Evolutionary conservation across 129 eudicot genomes (phyloP), one percentile per base, ranked within the genome.

Genomic region (Pseudognaphalium luteoalbum): DNA sequence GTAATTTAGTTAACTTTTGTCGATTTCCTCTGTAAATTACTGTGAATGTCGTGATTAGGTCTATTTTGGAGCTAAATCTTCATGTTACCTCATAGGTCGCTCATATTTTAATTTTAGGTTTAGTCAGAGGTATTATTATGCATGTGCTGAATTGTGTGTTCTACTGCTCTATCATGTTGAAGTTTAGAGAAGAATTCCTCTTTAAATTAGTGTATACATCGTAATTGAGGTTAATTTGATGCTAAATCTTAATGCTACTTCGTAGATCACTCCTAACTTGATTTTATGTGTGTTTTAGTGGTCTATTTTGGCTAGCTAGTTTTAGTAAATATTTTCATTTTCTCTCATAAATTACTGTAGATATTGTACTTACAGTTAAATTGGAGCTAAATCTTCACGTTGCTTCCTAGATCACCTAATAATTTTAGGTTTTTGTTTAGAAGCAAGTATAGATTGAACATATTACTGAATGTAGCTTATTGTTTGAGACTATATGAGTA

Each of bases 401-500:
- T 35, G 41, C 59, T 42, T 9, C 3, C 22, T 73, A 60, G 58
- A 39, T 34, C 16, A 57, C 8, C 4, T 16, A 7, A 60, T 25
- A 74, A 14, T 3, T 58, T 73, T 22, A 69, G 54, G 60, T 5
- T 42, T 5, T 69, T 39, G 39, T 25, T 54, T 68, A 62, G 29
- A 67, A 62, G 33, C 37, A n/a, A 0, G 51, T 22, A 73, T 41
- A 59, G 19, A 60, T 60, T 20, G 56, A 61, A 35, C 15, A 8
- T 21, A 65, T 62, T 61, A 0, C 11, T 65, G 68, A 67, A 35
- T 20, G 56, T 54, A 34, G 25, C 50, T 68, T 42, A 59, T 41
- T 60, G 20, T 11, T 77, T 37, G 71, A 60, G 52, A n/a, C 42
- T 63, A 14, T 21, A 61, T 35, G 65, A 79, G 67, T 79, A 52